Conservation (phyloP, 495 filamentous ascomycete species). For the Sordaria brevicollis region DNA sequence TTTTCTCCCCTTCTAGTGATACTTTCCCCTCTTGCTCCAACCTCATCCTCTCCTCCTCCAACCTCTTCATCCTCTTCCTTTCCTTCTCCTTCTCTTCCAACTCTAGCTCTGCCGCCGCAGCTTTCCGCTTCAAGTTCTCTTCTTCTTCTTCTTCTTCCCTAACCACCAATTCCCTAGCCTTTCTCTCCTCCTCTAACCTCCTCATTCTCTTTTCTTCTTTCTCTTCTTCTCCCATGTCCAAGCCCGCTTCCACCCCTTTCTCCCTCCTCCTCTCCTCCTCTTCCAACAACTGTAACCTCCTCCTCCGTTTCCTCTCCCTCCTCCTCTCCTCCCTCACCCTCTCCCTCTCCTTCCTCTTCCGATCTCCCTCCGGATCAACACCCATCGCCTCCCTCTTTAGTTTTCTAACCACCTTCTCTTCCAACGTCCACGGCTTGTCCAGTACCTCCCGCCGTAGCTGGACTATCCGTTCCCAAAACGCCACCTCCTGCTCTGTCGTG, state of each 20-base stretch:
- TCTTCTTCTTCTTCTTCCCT: no score
- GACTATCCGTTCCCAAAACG: constrained; percentile 59
- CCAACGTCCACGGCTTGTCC: constrained; percentile 55
- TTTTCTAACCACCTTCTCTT: constrained; percentile 39
- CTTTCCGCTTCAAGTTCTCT: no score
- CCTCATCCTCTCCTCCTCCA: background rate
- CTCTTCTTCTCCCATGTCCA: no score
- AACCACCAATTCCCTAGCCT: no score
- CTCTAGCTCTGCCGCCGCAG: no score
- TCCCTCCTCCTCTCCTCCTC: background rate
- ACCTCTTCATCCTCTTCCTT: background rate
- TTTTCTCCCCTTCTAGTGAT: background rate
- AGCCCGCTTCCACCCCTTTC: no score
- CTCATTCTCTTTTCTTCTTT: no score
- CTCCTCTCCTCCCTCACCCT: constrained; percentile 1
- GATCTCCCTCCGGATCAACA: constrained; percentile 25
- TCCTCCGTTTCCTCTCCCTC: background rate
- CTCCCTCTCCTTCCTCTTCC: constrained; percentile 14
- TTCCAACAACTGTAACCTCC: background rate
- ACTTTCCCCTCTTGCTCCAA: background rate
- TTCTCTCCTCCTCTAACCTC: background rate
- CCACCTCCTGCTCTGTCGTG: constrained; percentile 66
- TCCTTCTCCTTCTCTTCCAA: no score
- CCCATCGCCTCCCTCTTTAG: constrained; percentile 42
- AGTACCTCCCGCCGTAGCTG: constrained; percentile 57